Conservation (phyloP, 306 rosid species). For the Ormosia semicastrata region DNA sequence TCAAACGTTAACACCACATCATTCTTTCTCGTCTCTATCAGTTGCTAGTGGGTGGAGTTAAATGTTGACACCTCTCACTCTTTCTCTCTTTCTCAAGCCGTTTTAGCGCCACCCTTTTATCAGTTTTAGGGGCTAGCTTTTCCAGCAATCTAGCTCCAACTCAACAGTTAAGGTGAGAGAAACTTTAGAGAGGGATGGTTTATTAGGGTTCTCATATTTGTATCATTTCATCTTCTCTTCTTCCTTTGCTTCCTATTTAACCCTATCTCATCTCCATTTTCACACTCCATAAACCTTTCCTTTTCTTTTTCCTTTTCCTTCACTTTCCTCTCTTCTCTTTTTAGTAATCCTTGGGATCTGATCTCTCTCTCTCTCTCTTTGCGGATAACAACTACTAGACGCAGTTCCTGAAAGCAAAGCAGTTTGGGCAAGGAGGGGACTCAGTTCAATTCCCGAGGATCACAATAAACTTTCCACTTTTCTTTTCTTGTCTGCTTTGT, state of each 20-base stretch:
- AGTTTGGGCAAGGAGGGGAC: not conserved
- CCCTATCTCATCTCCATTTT: conserved; percentile 40
- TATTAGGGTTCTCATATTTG: conserved; percentile 53
- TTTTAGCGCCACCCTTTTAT: conserved; percentile 68
- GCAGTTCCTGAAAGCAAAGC: not conserved
- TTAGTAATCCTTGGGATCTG: conserved; percentile 69
- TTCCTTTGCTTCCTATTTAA: conserved; percentile 45
- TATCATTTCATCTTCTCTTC: conserved; percentile 21
- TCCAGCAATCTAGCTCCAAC: conserved; percentile 69
- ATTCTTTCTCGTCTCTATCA: conserved; percentile 60
- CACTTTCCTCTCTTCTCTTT: conserved; percentile 18
- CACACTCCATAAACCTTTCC: conserved; percentile 28
- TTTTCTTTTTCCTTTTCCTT: not conserved
- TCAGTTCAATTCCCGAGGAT: conserved; percentile 66
- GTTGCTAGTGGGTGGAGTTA: conserved; percentile 71
- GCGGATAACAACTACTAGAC: not conserved
- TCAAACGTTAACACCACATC: conserved; percentile 19
- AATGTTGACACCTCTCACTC: conserved; percentile 38
- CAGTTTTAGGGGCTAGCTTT: conserved; percentile 44
- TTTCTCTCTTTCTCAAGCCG: conserved; percentile 48
- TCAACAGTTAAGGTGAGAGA: conserved; percentile 54
- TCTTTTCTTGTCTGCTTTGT: conserved; percentile 25
- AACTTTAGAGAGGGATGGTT: conserved; percentile 40
- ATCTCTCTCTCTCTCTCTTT: conserved; percentile 35
- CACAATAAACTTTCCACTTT: conserved; percentile 24